Evolutionary conservation across 1,284 basidiomycete genomes (phyloP).

Genomic region (Puccinia horiana): DNA sequence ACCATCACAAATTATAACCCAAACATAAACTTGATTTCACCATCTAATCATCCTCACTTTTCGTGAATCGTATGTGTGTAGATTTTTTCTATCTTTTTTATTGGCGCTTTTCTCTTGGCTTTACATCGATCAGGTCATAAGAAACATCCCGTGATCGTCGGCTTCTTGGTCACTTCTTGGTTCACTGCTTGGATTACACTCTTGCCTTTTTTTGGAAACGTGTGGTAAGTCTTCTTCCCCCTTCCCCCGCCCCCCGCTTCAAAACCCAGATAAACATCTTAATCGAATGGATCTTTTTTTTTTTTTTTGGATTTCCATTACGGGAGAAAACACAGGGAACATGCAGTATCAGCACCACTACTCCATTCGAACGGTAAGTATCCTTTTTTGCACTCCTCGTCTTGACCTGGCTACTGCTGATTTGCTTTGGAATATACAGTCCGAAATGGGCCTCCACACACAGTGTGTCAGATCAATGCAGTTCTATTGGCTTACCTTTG

Average conservation of each 20-base stretch:
- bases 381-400: not conserved
- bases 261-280: too few relatives aligned
- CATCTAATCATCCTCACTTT: too few relatives aligned
- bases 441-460: slow-evolving; percentile 23
- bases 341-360: not conserved
- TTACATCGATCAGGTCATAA: slow-evolving; percentile 22
- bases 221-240: slow-evolving; percentile 4
- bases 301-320: not conserved
- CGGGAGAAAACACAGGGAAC: slow-evolving; percentile 14
- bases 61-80: too few relatives aligned
- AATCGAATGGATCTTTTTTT: not conserved
- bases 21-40: not conserved
- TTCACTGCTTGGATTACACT: slow-evolving; percentile 41
- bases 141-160: slow-evolving; percentile 37
- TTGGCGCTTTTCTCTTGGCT: slow-evolving; percentile 36
- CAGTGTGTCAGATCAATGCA: slow-evolving; percentile 43
- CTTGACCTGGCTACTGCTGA: not conserved
- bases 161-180: slow-evolving; percentile 45
- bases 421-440: not conserved
- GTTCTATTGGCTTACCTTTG: slow-evolving; percentile 43
- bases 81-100: slow-evolving; percentile 41
- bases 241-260: not conserved
- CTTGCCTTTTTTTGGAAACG: slow-evolving; percentile 38
- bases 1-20: too few relatives aligned
- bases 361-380: slow-evolving; percentile 31